A percentile compares a stretch with the other conserved stretches of the same genome.
Evolutionary conservation across 306 rosid species (phyloP).

Genomic region (Arachis stenosperma): DNA sequence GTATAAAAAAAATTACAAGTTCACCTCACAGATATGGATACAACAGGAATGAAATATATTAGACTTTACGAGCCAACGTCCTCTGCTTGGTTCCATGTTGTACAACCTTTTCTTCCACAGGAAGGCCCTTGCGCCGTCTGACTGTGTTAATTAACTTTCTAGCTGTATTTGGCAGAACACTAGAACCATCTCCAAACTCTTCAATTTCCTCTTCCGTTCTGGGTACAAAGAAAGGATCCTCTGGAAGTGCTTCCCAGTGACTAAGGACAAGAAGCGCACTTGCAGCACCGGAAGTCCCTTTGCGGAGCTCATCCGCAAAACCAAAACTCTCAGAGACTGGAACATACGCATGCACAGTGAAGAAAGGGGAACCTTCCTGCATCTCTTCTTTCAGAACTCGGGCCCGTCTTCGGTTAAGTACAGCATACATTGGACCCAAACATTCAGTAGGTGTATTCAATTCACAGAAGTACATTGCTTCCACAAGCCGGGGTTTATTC

Average conservation of each 20-base stretch:
- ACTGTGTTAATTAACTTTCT: constrained; percentile 79
- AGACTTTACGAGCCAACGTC: constrained; percentile 90
- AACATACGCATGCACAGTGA: constrained; percentile 86
- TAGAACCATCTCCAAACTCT: constrained; percentile 95
- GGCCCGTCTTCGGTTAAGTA: constrained; percentile 84
- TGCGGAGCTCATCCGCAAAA: constrained; percentile 87
- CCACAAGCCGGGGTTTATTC: constrained; percentile 82
- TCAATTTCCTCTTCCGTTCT: constrained; percentile 89
- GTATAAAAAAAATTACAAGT: constrained; percentile 3
- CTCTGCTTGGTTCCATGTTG: constrained; percentile 93
- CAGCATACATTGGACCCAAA: constrained; percentile 89
- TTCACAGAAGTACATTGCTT: constrained; percentile 95
- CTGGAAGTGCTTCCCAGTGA: constrained; percentile 88
- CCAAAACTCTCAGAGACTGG: constrained; percentile 94
- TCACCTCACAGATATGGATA: constrained; percentile 33
- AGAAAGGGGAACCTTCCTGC: constrained; percentile 96
- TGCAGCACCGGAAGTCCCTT: constrained; percentile 85
- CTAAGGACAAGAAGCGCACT: constrained; percentile 88
- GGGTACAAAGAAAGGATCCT: constrained; percentile 94
- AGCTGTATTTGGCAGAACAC: constrained; percentile 90
- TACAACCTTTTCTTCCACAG: constrained; percentile 89
- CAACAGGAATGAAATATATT: constrained; percentile 31
- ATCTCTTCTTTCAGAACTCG: constrained; percentile 81
- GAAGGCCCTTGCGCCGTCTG: constrained; percentile 84
- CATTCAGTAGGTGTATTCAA: constrained; percentile 74